Evolutionary conservation across 164 flowering plant species (phyloP).

Genomic region (Vitis cinerea): DNA sequence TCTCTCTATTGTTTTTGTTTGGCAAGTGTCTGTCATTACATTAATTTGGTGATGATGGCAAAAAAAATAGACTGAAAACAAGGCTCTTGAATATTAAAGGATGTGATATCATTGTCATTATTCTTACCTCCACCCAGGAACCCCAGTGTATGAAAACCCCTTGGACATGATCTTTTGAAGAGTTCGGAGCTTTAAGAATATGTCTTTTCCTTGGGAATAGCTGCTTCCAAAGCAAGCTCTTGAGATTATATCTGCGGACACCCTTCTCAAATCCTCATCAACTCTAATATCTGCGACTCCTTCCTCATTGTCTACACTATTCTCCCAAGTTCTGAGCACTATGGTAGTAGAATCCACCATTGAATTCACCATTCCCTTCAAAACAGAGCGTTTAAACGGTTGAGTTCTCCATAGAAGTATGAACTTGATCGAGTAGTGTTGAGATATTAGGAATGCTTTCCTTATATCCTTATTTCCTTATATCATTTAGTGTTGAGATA

Average conservation of each 20-base stretch:
- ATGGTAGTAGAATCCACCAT: conserved; percentile 10
- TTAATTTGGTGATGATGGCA: no score
- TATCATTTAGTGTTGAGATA: no score
- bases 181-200: conserved; percentile 2
- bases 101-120: no score
- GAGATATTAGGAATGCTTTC: no score
- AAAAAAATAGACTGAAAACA: no score
- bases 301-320: not conserved
- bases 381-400: no score
- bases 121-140: conserved; percentile 28
- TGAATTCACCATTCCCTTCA: conserved; percentile 6
- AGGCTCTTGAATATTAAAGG: no score
- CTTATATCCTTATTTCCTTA: no score
- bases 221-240: conserved; percentile 23
- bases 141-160: not conserved
- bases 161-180: conserved; percentile 6
- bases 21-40: conserved; percentile 27
- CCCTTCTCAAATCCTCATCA: conserved; percentile 14
- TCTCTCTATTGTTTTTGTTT: conserved; percentile 29
- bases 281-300: conserved; percentile 3
- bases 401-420: no score
- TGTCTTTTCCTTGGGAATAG: conserved; percentile 17
- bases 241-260: conserved; percentile 23
- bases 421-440: no score
- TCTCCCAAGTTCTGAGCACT: conserved; percentile 8